Conservation (phyloP, 495 filamentous ascomycete genomes). For the Symbiotaphrina buchneri region DNA sequence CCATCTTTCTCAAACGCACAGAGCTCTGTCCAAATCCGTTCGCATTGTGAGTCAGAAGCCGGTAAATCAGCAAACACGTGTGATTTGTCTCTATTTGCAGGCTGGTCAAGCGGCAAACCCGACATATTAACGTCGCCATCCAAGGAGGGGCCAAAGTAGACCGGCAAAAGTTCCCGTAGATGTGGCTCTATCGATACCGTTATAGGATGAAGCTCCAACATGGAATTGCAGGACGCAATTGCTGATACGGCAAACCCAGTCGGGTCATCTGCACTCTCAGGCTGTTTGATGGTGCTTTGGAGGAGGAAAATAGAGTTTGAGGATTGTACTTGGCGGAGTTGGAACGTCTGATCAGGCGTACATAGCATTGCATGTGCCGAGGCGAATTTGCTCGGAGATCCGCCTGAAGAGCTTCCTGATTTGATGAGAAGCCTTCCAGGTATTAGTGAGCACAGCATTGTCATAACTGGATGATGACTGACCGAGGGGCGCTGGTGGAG, state of each 20-base stretch:
- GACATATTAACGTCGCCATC: slow-evolving; percentile 3
- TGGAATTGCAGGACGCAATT: slow-evolving; percentile 5
- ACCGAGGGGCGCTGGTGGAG: slow-evolving; percentile 8
- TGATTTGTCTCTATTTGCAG: slow-evolving; percentile 5
- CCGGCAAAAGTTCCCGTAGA: slow-evolving; percentile 10
- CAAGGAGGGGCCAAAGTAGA: slow-evolving; percentile 7
- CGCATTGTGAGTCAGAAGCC: slow-evolving; percentile 14
- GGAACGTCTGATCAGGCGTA: slow-evolving; percentile 45
- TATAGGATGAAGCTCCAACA: slow-evolving; percentile 8
- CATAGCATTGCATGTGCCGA: slow-evolving; percentile 50
- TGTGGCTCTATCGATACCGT: slow-evolving; percentile 7
- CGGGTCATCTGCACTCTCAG: slow-evolving; percentile 6
- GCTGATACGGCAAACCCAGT: slow-evolving; percentile 7
- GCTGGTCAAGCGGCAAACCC: slow-evolving; percentile 1
- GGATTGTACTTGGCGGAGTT: slow-evolving; percentile 72
- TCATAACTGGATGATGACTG: too few species aligned
- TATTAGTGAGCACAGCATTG: too few species aligned
- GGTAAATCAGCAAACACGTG: slow-evolving; percentile 15
- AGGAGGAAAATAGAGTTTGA: slow-evolving; percentile 74
- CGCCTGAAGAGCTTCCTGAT: slow-evolving; percentile 14
- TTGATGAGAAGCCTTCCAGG: slow-evolving; percentile 40
- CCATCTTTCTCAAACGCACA: slow-evolving; percentile 14
- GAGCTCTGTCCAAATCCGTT: slow-evolving; percentile 12
- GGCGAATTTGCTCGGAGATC: slow-evolving; percentile 12
- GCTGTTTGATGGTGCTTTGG: slow-evolving; percentile 5